Conservation (phyloP, 1,284 basidiomycete species). For the Heterobasidion annosum region DNA sequence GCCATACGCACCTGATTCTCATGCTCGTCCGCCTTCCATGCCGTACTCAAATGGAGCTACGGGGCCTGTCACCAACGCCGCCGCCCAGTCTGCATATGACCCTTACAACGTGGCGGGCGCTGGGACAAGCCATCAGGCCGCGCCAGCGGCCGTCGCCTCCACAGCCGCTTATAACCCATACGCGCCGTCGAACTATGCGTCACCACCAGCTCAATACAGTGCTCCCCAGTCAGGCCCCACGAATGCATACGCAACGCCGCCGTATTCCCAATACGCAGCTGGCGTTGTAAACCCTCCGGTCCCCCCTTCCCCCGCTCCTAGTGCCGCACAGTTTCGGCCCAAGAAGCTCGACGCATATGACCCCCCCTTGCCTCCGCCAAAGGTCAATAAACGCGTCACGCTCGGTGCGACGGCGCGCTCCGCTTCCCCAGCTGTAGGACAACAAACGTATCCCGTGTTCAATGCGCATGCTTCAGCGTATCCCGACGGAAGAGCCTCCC, state of each 20-base stretch:
- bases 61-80: background rate
- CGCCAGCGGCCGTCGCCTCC: conserved; percentile 8
- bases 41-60: background rate
- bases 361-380: conserved; percentile 59
- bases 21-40: background rate
- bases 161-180: conserved; percentile 2
- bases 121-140: conserved; percentile 3
- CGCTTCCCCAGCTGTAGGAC: conserved; percentile 17
- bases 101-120: conserved; percentile 15
- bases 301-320: conserved; percentile 24
- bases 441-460: conserved; percentile 13
- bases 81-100: conserved; percentile 12
- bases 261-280: background rate
- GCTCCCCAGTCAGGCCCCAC: background rate
- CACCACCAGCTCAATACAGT: background rate
- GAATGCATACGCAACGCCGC: background rate
- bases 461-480: background rate
- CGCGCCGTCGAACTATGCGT: background rate
- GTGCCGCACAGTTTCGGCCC: conserved; percentile 39
- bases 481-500: background rate
- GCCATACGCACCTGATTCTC: background rate
- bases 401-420: conserved; percentile 18
- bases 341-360: conserved; percentile 71
- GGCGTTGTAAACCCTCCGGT: conserved; percentile 4
- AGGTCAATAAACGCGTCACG: conserved; percentile 30